These are phyloP conservation scores for Trichothecium sympodiale DNA, from an alignment of 2,329 filamentous ascomycete species.

Conservation along the genomic window DNA sequence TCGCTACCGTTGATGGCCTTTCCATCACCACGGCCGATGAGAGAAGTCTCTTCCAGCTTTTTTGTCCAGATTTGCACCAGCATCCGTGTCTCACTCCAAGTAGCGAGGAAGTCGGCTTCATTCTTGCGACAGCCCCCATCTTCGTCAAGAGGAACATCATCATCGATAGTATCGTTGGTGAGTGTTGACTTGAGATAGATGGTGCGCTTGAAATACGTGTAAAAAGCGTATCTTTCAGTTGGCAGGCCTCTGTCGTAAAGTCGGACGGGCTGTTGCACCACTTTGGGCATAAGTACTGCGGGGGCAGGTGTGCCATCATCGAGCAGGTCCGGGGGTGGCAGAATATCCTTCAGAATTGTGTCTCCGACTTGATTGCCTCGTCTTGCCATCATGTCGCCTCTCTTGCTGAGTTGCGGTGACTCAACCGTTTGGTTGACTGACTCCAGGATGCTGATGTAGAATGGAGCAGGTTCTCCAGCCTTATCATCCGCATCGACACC, in stretches of 20 bases:
- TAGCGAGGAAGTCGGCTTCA: slow-evolving; percentile 45
- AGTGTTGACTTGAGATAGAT: slow-evolving; percentile 62
- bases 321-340: slow-evolving; percentile 53
- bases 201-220: slow-evolving; percentile 79
- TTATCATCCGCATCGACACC: slow-evolving; percentile 54
- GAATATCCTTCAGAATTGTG: slow-evolving; percentile 22
- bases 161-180: slow-evolving; percentile 29
- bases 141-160: slow-evolving; percentile 33
- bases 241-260: slow-evolving; percentile 73
- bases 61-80: slow-evolving; percentile 57
- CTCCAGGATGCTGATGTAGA: slow-evolving; percentile 66
- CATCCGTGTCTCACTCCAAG: slow-evolving; percentile 49
- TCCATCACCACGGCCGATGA: slow-evolving; percentile 13
- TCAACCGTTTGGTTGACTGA: slow-evolving; percentile 25
- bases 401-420: slow-evolving; percentile 12
- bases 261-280: slow-evolving; percentile 66
- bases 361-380: slow-evolving; percentile 8
- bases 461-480: slow-evolving; percentile 77
- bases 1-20: slow-evolving; percentile 12
- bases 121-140: slow-evolving; percentile 42
- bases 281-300: slow-evolving; percentile 60
- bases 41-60: slow-evolving; percentile 30
- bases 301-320: slow-evolving; percentile 62
- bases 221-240: slow-evolving; percentile 89
- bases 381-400: slow-evolving; percentile 12